Conservation (phyloP, 169 alveolate genomes). For the Cryptosporidium xiaoi region DNA sequence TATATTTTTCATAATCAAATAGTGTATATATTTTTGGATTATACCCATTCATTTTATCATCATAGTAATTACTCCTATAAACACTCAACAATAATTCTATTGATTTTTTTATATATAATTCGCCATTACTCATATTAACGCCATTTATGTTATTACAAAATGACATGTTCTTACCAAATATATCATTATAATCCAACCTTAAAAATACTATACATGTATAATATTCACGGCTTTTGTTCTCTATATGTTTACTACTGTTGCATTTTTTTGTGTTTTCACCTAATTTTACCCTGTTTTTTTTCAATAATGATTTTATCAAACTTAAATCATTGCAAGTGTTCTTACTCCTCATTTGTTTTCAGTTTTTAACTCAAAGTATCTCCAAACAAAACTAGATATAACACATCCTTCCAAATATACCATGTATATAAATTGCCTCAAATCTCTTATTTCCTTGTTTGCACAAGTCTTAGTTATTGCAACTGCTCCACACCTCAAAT, state of each 20-base stretch:
- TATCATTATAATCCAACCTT: neutral
- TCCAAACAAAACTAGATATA: too few species aligned
- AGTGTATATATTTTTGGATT: conserved; percentile 16
- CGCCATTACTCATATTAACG: neutral
- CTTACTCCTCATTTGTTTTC: neutral
- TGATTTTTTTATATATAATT: neutral
- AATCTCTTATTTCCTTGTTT: too few species aligned
- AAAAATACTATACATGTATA: conserved; percentile 30
- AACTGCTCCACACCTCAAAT: too few species aligned
- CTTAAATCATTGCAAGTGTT: neutral
- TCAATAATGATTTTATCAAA: neutral
- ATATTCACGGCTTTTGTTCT: neutral
- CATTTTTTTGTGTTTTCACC: neutral
- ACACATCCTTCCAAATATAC: too few species aligned
- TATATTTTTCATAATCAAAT: neutral
- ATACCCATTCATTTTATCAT: neutral
- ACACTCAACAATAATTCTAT: neutral
- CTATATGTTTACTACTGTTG: neutral
- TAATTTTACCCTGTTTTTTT: neutral
- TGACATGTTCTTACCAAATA: neutral
- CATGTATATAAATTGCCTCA: too few species aligned
- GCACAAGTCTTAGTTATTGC: too few species aligned
- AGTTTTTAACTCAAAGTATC: too few species aligned
- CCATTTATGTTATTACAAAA: neutral
- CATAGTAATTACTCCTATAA: neutral